phyloP scores from a whole-genome alignment of 2,329 filamentous ascomycete genomes.

The Arthrobotrys pseudoclavata region DNA sequence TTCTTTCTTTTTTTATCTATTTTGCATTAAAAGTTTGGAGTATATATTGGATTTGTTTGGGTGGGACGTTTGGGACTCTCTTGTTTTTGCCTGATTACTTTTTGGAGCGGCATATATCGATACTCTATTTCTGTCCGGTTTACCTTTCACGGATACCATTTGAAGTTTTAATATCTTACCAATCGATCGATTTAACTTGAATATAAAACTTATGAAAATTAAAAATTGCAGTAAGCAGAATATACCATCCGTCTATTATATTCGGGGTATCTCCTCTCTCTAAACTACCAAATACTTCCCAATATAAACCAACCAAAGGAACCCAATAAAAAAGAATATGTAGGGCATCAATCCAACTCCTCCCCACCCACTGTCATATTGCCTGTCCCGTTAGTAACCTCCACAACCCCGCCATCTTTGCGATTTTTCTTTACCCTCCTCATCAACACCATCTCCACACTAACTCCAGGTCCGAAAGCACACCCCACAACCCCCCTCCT shows the following conservation, averaged over 20 bases:
- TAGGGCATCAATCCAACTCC: conserved; percentile 42
- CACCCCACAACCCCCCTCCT: conserved; percentile 76
- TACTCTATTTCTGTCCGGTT: neutral
- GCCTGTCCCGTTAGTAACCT: conserved; percentile 27
- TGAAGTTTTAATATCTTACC: neutral
- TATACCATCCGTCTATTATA: neutral
- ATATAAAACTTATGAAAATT: neutral
- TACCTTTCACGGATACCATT: conserved; percentile 22
- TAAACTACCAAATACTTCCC: neutral
- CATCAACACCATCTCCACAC: conserved; percentile 77
- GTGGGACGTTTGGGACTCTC: neutral
- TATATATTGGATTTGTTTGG: conserved; percentile 4
- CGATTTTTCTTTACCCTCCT: conserved; percentile 67
- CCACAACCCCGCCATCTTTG: conserved; percentile 2
- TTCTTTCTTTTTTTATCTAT: neutral
- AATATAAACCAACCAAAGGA: neutral
- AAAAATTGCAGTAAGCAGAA: neutral
- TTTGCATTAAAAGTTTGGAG: conserved; percentile 22
- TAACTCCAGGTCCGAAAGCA: conserved; percentile 78
- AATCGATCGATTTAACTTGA: neutral
- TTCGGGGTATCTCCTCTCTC: conserved; percentile 34
- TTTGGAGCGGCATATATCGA: conserved; percentile 33
- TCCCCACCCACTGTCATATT: conserved; percentile 38
- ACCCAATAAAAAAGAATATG: neutral
- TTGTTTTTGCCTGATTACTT: neutral